Evolutionary conservation across 306 rosid species (phyloP).

Genomic region (Fragaria ananassa): DNA sequence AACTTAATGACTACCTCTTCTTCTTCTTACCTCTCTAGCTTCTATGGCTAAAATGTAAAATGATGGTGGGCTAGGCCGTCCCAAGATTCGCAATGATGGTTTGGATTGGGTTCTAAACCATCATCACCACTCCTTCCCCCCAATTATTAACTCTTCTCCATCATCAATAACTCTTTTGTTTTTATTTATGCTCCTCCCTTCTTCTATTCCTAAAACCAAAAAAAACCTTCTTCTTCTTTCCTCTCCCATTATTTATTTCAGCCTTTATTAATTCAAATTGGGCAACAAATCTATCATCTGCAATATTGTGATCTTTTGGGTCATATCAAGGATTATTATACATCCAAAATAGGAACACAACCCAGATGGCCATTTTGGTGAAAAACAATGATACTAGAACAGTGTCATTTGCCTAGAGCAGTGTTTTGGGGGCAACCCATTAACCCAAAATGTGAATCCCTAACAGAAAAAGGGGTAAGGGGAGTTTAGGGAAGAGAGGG

Average conservation of each 20-base stretch:
- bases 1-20: constrained; percentile 33
- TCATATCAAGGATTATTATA: constrained; percentile 29
- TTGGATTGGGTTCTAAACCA: constrained; percentile 91
- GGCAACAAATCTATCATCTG: constrained; percentile 14
- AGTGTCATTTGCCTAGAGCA: constrained; percentile 9
- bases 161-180: constrained; percentile 57
- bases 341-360: constrained; percentile 9
- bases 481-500: neutral
- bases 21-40: neutral
- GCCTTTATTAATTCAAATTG: constrained; percentile 22
- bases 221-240: constrained; percentile 2
- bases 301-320: constrained; percentile 28
- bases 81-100: constrained; percentile 99
- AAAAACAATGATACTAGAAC: neutral
- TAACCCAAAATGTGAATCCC: neutral
- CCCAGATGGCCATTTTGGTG: neutral
- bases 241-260: constrained; percentile 28
- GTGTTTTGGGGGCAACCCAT: neutral
- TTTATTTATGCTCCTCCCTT: constrained; percentile 33
- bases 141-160: constrained; percentile 11
- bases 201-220: constrained; percentile 3
- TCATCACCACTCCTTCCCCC: constrained; percentile 34
- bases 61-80: constrained; percentile 99
- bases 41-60: constrained; percentile 62
- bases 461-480: neutral